These are phyloP conservation scores for Fonsecaea multimorphosa DNA, from an alignment of 2,329 filamentous ascomycete genomes.

Conservation along the genomic window DNA sequence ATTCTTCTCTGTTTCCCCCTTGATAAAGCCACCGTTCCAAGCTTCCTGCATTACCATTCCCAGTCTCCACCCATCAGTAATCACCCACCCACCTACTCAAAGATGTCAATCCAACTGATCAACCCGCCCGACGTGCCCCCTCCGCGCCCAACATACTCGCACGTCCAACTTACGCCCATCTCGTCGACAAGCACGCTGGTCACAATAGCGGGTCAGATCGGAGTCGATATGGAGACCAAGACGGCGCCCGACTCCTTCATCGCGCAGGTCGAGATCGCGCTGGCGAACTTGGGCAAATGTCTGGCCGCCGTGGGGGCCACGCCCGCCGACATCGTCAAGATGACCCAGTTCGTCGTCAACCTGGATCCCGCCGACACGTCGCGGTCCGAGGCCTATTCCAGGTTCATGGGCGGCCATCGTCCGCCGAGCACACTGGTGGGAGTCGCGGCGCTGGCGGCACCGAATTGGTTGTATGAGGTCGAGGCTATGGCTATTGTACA, in stretches of 20 bases:
- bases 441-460: conserved; percentile 28
- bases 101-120: conserved; percentile 25
- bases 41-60: neutral
- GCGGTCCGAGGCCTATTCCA: conserved; percentile 21
- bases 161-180: conserved; percentile 26
- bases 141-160: conserved; percentile 29
- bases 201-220: conserved; percentile 32
- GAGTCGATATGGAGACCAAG: conserved; percentile 12
- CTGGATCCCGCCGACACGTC: conserved; percentile 26
- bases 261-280: conserved; percentile 31
- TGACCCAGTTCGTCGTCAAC: conserved; percentile 34
- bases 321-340: conserved; percentile 30
- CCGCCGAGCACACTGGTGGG: conserved; percentile 32
- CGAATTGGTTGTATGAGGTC: conserved; percentile 31
- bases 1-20: neutral
- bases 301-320: conserved; percentile 29
- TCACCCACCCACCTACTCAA: neutral
- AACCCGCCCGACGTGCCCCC: conserved; percentile 27
- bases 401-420: conserved; percentile 26
- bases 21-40: neutral
- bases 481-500: conserved; percentile 32
- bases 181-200: conserved; percentile 25
- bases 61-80: neutral
- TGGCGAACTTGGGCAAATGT: conserved; percentile 32
- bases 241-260: conserved; percentile 18